Base-by-base conservation (phyloP, 805 yeast genomes). In the Saccharomycopsis lassenensis region DNA sequence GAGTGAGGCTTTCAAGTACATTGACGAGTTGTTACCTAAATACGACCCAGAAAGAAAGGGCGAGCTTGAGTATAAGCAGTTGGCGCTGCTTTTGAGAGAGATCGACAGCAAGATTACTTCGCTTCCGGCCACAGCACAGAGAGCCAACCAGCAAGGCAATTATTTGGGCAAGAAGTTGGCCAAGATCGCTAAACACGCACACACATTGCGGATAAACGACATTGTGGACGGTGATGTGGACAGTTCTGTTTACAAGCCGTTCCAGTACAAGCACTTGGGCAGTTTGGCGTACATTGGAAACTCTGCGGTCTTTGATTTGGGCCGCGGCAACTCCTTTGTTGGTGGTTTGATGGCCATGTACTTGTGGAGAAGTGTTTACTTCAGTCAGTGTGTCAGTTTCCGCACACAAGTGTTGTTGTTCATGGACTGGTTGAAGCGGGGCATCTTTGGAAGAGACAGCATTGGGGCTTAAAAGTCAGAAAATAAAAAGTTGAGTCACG, bases 281-380 rank as follows among this genome's bases (percentile, higher is more conserved):
- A 72, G 78, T 5, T 57, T 77, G 46, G 83, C 83, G 3, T 77
- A 77, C 45, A 65, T 77, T 41, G 80, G 83, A 43, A 76, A 75
- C 51, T 73, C 77, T 33, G 84, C 84, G 2, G 81, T 75, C 19
- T 75, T 76, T 51, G 84, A 76, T 51, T 51, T 71, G 38, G 46
- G 46, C n/a, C 66, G 72, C n/a, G 74, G 75, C 23, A 69, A 70
- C 48, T 62, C 76, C 22, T 66, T 72, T 42, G 71, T 74, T 41
- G 80, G 82, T 41, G 84, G 82, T 2, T 52, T 76, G 34, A 53
- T 74, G 27, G 82, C 82, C n/a, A 71, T 77, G 75, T 77, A 77
- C 51, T 55, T 76, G 37, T 76, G 84, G 84, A 69, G 84, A 60
- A 67, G 77, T 33, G 78, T 73, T 20, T 76, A 76, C 55, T 76